Evolutionary conservation across 2,329 filamentous ascomycete genomes (phyloP).

Genomic region (Epichloe festucae): DNA sequence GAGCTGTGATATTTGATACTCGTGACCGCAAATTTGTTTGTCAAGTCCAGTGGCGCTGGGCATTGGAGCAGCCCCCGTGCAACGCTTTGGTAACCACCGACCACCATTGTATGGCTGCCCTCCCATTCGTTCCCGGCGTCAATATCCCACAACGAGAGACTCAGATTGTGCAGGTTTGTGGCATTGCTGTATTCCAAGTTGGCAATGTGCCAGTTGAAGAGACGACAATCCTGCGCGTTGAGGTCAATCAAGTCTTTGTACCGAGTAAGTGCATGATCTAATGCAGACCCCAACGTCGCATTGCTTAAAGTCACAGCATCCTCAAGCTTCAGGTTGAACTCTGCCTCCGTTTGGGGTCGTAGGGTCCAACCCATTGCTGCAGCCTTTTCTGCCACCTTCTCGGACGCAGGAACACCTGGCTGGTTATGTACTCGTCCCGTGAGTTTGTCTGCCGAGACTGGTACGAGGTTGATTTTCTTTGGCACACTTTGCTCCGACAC

Average conservation of each 20-base stretch:
- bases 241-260: constrained; percentile 76
- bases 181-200: constrained; percentile 98
- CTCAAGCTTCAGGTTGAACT: constrained; percentile 60
- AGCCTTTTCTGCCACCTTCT: constrained; percentile 65
- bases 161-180: constrained; percentile 73
- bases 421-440: constrained; percentile 63
- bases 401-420: constrained; percentile 52
- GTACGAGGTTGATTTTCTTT: constrained; percentile 42
- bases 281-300: constrained; percentile 76
- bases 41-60: constrained; percentile 65
- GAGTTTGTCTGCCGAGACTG: constrained; percentile 52
- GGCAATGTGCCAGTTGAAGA: constrained; percentile 96
- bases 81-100: constrained; percentile 88
- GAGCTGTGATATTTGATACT: constrained; percentile 52
- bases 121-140: constrained; percentile 97
- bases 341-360: constrained; percentile 46
- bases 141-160: constrained; percentile 87
- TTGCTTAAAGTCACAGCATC: constrained; percentile 46
- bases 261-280: constrained; percentile 82
- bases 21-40: constrained; percentile 58
- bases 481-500: constrained; percentile 42
- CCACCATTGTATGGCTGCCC: constrained; percentile 82
- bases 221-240: constrained; percentile 71
- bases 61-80: constrained; percentile 68
- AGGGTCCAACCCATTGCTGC: constrained; percentile 73